Base-by-base conservation (phyloP, 129 eudicot genomes). In the Helianthus tuberosus region DNA sequence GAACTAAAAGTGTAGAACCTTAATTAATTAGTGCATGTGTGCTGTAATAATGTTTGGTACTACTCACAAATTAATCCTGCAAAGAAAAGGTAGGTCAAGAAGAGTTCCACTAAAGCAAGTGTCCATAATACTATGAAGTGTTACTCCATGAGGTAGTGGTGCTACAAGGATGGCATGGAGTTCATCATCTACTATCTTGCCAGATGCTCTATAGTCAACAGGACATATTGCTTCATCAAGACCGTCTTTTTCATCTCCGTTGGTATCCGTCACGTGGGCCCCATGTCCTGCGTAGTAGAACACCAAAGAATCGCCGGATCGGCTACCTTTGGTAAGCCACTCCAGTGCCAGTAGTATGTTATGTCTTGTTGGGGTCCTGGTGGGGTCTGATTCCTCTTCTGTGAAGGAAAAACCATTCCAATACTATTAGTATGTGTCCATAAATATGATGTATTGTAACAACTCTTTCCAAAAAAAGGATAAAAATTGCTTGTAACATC, bases 221-320 rank as follows among this genome's bases (percentile, higher is more conserved):
- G 94, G 97, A 79, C 90, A 82, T 46, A 86, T 36, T 14, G 89
- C 73, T 71, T 91, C 94, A 55, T 91, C 97, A 47, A 62, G 81
- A 17, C 91, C 95, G 44, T 91, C 97, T 3, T 69, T 15, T 81
- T 91, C 97, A 59, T 91, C 97, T 3, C 89, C 88, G 39, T 76
- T 76, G 16, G 16, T 13, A 59, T 91, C 95, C 5, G 68, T 66
- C 71, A 86, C 85, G 32, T 73, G 86, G 5, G 88, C 75, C 14
- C 85, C 97, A 76, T 84, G 91, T 41, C 95, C 95, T 3, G 97
- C 76, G 73, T 88, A 91, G 82, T 88, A 86, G 74, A 91, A 88
- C 85, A 91, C 88, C 84, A 91, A 74, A 1, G 97, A 91, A 71
- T 91, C 97, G 57, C 97, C 97, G 11, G 84, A n/a, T 62, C 53